Evolutionary conservation across 345 rosid genomes (phyloP).

Genomic region (Abelmoschus esculentus): DNA sequence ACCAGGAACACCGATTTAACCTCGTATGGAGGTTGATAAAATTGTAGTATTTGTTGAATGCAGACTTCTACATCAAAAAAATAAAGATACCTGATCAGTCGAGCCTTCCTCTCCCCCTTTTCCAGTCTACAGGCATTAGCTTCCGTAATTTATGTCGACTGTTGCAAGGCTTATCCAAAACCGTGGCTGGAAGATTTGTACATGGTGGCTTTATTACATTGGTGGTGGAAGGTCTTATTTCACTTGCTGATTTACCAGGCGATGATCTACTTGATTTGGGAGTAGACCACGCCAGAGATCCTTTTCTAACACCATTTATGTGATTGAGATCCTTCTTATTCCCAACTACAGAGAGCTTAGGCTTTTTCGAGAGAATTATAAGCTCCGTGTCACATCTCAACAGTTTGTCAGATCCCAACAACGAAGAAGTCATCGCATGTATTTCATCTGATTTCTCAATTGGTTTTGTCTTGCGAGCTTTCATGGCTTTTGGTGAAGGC

Average conservation of each 20-base stretch:
- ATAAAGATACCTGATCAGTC: conserved; percentile 10
- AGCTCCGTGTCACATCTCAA: conserved; percentile 27
- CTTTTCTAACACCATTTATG: conserved; percentile 28
- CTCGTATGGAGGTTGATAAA: conserved; percentile 2
- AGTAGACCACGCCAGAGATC: conserved; percentile 27
- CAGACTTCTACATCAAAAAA: background rate
- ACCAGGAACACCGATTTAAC: conserved; percentile 2
- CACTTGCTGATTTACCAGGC: conserved; percentile 36
- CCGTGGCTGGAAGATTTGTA: conserved; percentile 39
- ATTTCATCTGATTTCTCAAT: conserved; percentile 35
- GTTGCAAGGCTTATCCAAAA: conserved; percentile 29
- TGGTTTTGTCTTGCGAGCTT: conserved; percentile 55
- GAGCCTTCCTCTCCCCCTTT: conserved; percentile 22
- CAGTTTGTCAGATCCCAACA: conserved; percentile 21
- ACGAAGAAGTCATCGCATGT: conserved; percentile 14
- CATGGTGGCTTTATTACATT: conserved; percentile 41
- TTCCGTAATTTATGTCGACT: conserved; percentile 41
- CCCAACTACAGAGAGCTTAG: conserved; percentile 38
- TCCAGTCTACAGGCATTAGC: conserved; percentile 29
- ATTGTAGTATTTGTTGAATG: conserved; percentile 6
- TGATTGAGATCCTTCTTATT: conserved; percentile 23
- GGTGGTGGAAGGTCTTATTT: conserved; percentile 31
- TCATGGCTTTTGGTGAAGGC: conserved; percentile 55
- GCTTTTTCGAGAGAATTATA: conserved; percentile 48
- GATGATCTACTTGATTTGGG: conserved; percentile 54